Evolutionary conservation across 768 basidiomycete genomes (phyloP).

Genomic region (Leccinum longicurvipes): DNA sequence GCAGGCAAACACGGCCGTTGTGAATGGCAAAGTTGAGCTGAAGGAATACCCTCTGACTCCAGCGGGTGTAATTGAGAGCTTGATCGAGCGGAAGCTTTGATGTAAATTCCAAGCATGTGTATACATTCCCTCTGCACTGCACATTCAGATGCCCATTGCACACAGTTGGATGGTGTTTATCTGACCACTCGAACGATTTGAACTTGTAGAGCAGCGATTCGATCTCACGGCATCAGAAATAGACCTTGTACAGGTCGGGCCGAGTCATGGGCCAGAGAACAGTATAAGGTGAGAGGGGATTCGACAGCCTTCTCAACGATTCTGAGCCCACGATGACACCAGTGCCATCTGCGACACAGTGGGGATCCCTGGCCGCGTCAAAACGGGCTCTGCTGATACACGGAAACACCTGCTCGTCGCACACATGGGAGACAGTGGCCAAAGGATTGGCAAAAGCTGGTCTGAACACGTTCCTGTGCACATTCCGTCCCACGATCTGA

Average conservation of each 20-base stretch:
- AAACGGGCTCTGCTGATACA: conserved; percentile 18
- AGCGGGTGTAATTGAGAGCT: conserved; percentile 76
- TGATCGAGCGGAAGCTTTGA: conserved; percentile 67
- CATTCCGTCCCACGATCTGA: not conserved
- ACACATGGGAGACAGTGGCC: conserved; percentile 13
- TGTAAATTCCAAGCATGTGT: not conserved
- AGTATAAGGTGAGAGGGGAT: not conserved
- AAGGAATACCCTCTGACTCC: conserved; percentile 76
- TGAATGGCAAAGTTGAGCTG: conserved; percentile 63
- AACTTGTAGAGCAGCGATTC: not conserved
- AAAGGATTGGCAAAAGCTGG: conserved; percentile 8
- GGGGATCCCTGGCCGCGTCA: conserved; percentile 12
- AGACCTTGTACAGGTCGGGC: not conserved
- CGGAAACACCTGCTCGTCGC: conserved; percentile 10
- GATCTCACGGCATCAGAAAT: conserved; percentile 7
- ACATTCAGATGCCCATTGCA: not conserved
- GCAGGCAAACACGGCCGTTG: conserved; percentile 75
- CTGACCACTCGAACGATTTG: not conserved
- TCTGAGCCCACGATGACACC: conserved; percentile 6
- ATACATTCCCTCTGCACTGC: not conserved
- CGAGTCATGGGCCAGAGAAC: not conserved
- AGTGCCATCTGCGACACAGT: conserved; percentile 14
- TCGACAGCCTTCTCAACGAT: no score
- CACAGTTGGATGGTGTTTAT: not conserved
- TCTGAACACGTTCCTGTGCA: not conserved